These are phyloP conservation scores for Lepiota subincarnata DNA, from an alignment of 768 basidiomycete species.

Conservation along the genomic window DNA sequence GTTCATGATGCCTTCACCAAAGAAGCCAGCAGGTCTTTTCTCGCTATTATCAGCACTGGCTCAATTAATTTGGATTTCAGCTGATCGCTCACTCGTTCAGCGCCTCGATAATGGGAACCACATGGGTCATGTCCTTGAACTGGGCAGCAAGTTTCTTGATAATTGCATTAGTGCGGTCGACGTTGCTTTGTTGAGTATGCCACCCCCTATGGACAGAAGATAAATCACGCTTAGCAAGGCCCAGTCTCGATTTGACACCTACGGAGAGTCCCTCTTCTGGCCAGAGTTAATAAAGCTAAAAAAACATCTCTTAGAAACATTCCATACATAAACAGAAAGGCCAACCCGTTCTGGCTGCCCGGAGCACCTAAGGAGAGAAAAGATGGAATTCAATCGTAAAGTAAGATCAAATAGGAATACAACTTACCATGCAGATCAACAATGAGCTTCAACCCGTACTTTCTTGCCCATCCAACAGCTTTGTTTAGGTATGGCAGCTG, in stretches of 20 bases:
- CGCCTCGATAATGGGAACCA: conserved; percentile 64
- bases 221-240: background rate
- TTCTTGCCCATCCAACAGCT: conserved; percentile 64
- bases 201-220: conserved; percentile 37
- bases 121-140: conserved; percentile 46
- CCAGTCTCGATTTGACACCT: conserved; percentile 14
- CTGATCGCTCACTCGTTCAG: conserved; percentile 60
- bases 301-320: background rate
- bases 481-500: conserved; percentile 63
- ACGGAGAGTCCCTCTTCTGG: conserved; percentile 50
- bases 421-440: conserved; percentile 63
- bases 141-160: conserved; percentile 58
- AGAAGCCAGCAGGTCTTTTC: conserved; percentile 65
- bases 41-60: conserved; percentile 1
- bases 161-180: conserved; percentile 59
- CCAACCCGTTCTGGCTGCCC: conserved; percentile 55
- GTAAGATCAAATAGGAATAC: background rate
- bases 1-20: conserved; percentile 43
- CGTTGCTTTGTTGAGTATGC: conserved; percentile 63
- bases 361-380: conserved; percentile 46
- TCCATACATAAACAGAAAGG: background rate
- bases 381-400: background rate
- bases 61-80: background rate
- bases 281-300: conserved; percentile 82
- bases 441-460: conserved; percentile 71